Conservation (phyloP, 129 eudicot genomes). For the Artemisia annua region DNA sequence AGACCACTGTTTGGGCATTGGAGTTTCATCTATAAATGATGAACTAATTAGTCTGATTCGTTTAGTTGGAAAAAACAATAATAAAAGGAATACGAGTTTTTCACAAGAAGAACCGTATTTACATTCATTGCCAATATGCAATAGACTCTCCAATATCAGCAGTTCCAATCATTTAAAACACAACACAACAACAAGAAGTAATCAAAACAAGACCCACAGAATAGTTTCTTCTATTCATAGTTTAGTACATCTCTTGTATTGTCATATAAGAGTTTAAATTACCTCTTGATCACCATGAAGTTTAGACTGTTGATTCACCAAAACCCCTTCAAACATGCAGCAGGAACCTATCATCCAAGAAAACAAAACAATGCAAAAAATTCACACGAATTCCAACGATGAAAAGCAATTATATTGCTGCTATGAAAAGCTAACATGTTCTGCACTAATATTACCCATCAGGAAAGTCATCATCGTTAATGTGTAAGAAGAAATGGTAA, state of each 20-base stretch:
- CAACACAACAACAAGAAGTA: not conserved
- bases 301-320: not conserved
- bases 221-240: constrained; percentile 1
- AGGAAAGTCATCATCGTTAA: too few species aligned
- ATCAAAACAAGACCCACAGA: constrained; percentile 2
- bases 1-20: too few species aligned
- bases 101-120: not conserved
- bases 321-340: not conserved
- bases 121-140: not conserved
- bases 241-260: not conserved
- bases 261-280: constrained; percentile 1
- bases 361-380: not conserved
- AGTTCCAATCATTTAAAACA: not conserved
- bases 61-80: not conserved
- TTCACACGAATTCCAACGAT: not conserved
- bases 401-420: not conserved
- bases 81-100: not conserved
- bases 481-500: too few species aligned
- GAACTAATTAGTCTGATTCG: not conserved
- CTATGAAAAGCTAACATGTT: too few species aligned
- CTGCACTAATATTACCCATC: too few species aligned
- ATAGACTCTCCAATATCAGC: not conserved
- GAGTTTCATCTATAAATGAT: not conserved
- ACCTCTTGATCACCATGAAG: constrained; percentile 1
- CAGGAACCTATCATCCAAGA: not conserved